Conservation (phyloP, 2,329 filamentous ascomycete genomes). For the Cladorrhinum sp. region DNA sequence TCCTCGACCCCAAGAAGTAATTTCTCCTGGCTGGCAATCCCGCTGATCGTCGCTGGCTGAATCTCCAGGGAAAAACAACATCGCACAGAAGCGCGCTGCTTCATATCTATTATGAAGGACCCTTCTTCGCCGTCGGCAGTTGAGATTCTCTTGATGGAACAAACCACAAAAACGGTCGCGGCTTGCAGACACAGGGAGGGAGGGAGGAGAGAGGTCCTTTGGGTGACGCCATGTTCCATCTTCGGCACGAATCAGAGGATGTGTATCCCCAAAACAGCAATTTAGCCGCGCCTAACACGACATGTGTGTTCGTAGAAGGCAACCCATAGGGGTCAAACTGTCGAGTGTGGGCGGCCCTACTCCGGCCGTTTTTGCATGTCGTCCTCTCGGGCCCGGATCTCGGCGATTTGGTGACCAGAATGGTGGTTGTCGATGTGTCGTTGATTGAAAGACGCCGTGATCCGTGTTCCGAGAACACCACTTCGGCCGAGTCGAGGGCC, state of each 20-base stretch:
- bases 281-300: constrained; percentile 1
- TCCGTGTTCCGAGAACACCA: constrained; percentile 8
- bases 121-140: constrained; percentile 6
- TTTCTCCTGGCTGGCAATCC: constrained; percentile 5
- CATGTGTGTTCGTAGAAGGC: neutral
- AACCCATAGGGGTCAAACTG: neutral
- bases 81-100: too few relatives aligned
- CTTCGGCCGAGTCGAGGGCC: constrained; percentile 14
- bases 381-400: constrained; percentile 9
- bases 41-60: constrained; percentile 5
- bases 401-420: constrained; percentile 8
- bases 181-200: neutral
- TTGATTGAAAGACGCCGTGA: neutral
- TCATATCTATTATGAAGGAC: constrained; percentile 2
- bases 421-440: neutral
- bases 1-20: neutral
- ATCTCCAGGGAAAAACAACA: neutral
- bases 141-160: neutral
- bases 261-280: constrained; percentile 2
- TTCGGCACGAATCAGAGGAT: neutral
- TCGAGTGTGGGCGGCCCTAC: constrained; percentile 24
- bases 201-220: neutral
- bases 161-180: neutral
- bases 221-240: neutral
- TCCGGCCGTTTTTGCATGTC: constrained; percentile 25